Evolutionary conservation across 2,329 filamentous ascomycete genomes (phyloP).

Genomic region (Penicillium sp.): DNA sequence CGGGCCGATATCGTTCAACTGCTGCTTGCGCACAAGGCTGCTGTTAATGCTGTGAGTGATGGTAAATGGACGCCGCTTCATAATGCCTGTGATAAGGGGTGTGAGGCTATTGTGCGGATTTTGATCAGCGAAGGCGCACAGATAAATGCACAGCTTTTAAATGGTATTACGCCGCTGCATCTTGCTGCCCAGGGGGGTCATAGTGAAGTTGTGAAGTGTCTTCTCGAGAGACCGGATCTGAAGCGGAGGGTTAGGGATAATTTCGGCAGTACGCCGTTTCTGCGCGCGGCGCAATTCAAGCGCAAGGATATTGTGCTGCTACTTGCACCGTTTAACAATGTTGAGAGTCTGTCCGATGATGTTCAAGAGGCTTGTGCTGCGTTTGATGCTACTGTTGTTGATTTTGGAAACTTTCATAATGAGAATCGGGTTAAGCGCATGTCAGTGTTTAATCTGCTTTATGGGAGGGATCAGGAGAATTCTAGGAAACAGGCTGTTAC

Average conservation of each 20-base stretch:
- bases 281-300: constrained; percentile 42
- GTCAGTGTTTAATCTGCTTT: constrained; percentile 53
- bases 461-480: constrained; percentile 49
- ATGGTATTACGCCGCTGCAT: constrained; percentile 41
- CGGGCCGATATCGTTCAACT: constrained; percentile 38
- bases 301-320: constrained; percentile 37
- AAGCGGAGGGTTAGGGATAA: constrained; percentile 37
- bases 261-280: constrained; percentile 42
- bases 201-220: constrained; percentile 35
- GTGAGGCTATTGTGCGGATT: constrained; percentile 44
- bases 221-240: constrained; percentile 33
- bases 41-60: constrained; percentile 49
- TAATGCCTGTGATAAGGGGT: constrained; percentile 53
- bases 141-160: constrained; percentile 40
- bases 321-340: constrained; percentile 39
- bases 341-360: constrained; percentile 35
- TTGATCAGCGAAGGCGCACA: constrained; percentile 41
- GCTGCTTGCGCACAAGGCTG: constrained; percentile 46
- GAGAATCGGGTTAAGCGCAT: constrained; percentile 48
- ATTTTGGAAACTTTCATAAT: constrained; percentile 49
- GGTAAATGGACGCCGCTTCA: constrained; percentile 56
- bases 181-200: constrained; percentile 42
- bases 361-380: constrained; percentile 48
- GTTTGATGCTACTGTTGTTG: constrained; percentile 54
- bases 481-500: constrained; percentile 48